Conservation (phyloP, 495 filamentous ascomycete genomes). For the Neurospora tetraspora region DNA sequence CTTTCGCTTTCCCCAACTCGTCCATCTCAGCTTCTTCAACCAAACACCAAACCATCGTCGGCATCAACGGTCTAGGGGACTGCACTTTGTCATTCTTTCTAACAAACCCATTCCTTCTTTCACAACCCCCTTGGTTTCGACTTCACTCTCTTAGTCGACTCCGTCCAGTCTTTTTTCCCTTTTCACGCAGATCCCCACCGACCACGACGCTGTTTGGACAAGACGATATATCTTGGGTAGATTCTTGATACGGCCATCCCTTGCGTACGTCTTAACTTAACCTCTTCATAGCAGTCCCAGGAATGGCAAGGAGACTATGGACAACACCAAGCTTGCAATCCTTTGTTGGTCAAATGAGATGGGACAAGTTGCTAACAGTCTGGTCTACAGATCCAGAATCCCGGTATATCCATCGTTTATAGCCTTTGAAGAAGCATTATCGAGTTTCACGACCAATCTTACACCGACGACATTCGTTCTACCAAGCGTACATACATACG, state of each 20-base stretch:
- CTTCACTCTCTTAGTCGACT: conserved; percentile 73
- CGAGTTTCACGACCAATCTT: background rate
- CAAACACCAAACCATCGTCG: conserved; percentile 16
- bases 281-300: background rate
- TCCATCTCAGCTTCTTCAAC: conserved; percentile 3
- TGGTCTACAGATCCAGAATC: background rate
- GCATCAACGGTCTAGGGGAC: conserved; percentile 13
- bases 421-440: background rate
- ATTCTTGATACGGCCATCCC: conserved; percentile 11
- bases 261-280: conserved; percentile 21
- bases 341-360: too few relatives aligned
- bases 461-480: background rate
- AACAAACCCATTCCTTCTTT: conserved; percentile 19
- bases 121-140: conserved; percentile 36
- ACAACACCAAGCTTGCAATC: too few relatives aligned
- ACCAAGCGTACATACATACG: background rate
- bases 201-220: background rate
- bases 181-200: conserved; percentile 19
- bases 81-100: conserved; percentile 16
- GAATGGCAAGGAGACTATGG: background rate
- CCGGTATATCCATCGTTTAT: background rate
- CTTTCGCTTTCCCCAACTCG: conserved; percentile 8
- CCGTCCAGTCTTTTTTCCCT: conserved; percentile 39
- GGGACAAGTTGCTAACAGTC: background rate
- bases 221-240: background rate